These are phyloP conservation scores for Gyromitra esculenta DNA, from an alignment of 2,329 filamentous ascomycete genomes.

Conservation along the genomic window DNA sequence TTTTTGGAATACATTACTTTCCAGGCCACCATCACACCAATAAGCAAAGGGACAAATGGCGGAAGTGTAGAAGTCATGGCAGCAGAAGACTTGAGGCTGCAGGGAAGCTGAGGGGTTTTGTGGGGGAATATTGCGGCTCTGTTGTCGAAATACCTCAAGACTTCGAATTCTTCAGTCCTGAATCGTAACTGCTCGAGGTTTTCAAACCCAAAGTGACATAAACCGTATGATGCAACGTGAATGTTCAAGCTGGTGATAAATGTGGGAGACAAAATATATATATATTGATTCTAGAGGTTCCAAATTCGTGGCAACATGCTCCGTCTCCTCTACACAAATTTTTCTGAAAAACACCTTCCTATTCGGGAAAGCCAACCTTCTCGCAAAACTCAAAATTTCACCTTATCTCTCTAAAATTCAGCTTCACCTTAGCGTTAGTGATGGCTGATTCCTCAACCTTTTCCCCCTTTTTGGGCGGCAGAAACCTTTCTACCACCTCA, in stretches of 20 bases:
- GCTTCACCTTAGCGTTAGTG: too few relatives aligned
- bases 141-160: not conserved
- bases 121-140: not conserved
- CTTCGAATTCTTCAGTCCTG: not conserved
- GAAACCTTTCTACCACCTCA: too few relatives aligned
- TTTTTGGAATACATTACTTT: constrained; percentile 39
- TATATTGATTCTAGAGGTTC: constrained; percentile 15
- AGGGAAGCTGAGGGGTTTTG: not conserved
- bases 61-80: constrained; percentile 22
- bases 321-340: too few relatives aligned
- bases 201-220: not conserved
- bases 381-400: too few relatives aligned
- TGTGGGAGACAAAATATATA: constrained; percentile 13
- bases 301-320: not conserved
- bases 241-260: not conserved
- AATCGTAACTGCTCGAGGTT: not conserved
- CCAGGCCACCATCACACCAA: constrained; percentile 32
- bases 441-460: too few relatives aligned
- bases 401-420: too few relatives aligned
- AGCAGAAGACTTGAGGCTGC: not conserved
- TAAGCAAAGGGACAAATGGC: constrained; percentile 29
- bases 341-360: too few relatives aligned
- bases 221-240: not conserved
- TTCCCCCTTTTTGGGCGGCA: too few relatives aligned
- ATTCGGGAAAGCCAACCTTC: too few relatives aligned